A percentile compares a stretch with the other conserved stretches of the same genome.
Conservation (phyloP, 805 yeast genomes). For the Starmerella bacillaris region DNA sequence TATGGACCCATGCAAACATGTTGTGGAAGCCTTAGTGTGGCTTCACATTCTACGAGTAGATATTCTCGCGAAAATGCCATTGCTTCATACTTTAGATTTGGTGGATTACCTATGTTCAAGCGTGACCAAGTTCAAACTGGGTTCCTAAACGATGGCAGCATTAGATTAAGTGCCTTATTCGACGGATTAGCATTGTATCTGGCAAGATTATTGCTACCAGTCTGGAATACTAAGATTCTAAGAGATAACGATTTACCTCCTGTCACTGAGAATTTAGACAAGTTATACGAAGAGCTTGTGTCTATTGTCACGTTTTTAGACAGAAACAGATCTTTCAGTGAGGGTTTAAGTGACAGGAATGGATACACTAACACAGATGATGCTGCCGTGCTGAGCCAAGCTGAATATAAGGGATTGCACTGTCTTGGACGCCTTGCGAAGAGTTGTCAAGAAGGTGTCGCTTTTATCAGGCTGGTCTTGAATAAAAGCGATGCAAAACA, state of each 20-base stretch:
- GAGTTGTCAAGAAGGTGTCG: conserved; percentile 73
- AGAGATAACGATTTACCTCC: conserved; percentile 11
- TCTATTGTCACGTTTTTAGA: conserved; percentile 25
- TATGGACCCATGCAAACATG: conserved; percentile 85
- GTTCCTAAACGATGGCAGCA: conserved; percentile 21
- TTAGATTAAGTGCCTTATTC: conserved; percentile 78
- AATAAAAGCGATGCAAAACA: conserved; percentile 55
- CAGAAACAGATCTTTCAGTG: conserved; percentile 29
- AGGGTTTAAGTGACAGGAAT: conserved; percentile 24
- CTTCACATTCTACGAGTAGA: conserved; percentile 39
- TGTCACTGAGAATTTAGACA: conserved; percentile 14
- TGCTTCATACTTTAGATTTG: conserved; percentile 15
- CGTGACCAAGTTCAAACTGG: conserved; percentile 13
- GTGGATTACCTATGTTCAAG: conserved; percentile 18
- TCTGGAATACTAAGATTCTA: conserved; percentile 65
- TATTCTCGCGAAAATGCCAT: conserved; percentile 27
- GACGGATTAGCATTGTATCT: conserved; percentile 70
- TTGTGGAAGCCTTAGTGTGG: conserved; percentile 66
- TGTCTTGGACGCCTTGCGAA: conserved; percentile 57
- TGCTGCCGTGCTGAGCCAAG: conserved; percentile 32
- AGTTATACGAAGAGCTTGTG: conserved; percentile 19
- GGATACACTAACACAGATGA: conserved; percentile 8
- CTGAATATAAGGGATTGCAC: conserved; percentile 76
- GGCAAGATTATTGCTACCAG: conserved; percentile 57
- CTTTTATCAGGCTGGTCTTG: conserved; percentile 63